Conservation (phyloP, 2,329 filamentous ascomycete species). For the Aspergillus nomiae region DNA sequence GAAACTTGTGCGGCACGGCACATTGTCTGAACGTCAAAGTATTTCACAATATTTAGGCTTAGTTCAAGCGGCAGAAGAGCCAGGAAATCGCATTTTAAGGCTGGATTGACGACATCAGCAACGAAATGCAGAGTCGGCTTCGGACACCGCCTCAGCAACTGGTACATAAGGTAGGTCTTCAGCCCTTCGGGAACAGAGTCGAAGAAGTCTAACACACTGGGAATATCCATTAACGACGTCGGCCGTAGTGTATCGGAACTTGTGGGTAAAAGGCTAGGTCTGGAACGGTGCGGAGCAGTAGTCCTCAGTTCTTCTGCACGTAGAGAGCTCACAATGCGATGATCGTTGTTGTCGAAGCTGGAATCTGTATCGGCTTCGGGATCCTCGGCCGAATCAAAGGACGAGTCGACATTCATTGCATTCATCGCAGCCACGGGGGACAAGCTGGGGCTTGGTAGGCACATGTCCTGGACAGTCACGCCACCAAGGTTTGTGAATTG, state of each 20-base stretch:
- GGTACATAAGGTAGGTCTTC: conserved; percentile 96
- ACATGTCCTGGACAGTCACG: conserved; percentile 79
- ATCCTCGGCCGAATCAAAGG: conserved; percentile 43
- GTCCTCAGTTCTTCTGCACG: conserved; percentile 20
- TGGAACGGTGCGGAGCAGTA: conserved; percentile 11
- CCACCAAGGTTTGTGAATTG: conserved; percentile 63
- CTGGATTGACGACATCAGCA: conserved; percentile 87
- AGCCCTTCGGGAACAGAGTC: conserved; percentile 88
- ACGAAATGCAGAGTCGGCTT: conserved; percentile 88
- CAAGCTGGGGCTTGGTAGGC: conserved; percentile 88
- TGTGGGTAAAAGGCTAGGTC: conserved; percentile 8
- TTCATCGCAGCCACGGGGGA: conserved; percentile 84
- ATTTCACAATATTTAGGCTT: conserved; percentile 82
- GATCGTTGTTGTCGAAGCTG: conserved; percentile 41
- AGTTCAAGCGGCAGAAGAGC: conserved; percentile 81
- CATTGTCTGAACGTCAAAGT: conserved; percentile 81
- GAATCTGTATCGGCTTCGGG: conserved; percentile 47
- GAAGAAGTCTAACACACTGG: conserved; percentile 82
- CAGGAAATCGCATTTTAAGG: conserved; percentile 91
- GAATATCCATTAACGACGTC: conserved; percentile 71
- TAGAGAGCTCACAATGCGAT: conserved; percentile 25
- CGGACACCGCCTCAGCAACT: conserved; percentile 83
- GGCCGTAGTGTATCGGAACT: conserved; percentile 29
- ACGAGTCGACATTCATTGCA: conserved; percentile 48
- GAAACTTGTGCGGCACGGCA: conserved; percentile 92